phyloP scores from a whole-genome alignment of 768 basidiomycete genomes.

The Lanmaoa rubissima region DNA sequence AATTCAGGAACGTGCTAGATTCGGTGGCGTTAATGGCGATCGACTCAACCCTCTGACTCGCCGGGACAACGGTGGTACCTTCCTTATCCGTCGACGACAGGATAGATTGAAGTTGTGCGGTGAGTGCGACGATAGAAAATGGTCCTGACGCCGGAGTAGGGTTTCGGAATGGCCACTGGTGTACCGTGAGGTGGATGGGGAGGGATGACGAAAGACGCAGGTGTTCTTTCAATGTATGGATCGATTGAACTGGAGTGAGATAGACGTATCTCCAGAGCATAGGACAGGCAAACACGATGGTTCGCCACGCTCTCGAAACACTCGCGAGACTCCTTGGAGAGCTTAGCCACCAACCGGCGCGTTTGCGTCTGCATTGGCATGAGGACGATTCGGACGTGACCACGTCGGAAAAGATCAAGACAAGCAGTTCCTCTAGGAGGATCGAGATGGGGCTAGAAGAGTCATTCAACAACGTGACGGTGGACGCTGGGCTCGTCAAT shows the following conservation, averaged over 20 bases:
- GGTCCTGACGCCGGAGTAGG: slow-evolving; percentile 2
- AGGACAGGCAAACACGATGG: slow-evolving; percentile 16
- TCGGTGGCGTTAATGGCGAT: slow-evolving; percentile 17
- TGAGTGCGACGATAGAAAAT: slow-evolving; percentile 15
- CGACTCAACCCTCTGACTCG: slow-evolving; percentile 14
- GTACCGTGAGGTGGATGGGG: slow-evolving; percentile 13
- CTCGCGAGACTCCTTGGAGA: slow-evolving; percentile 15
- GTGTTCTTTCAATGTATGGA: slow-evolving; percentile 13
- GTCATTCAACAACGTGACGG: background rate
- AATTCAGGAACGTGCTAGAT: slow-evolving; percentile 16
- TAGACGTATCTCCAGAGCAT: slow-evolving; percentile 21
- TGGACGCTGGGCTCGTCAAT: background rate
- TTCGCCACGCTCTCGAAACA: slow-evolving; percentile 17
- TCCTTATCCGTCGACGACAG: slow-evolving; percentile 3
- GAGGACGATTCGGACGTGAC: slow-evolving; percentile 10
- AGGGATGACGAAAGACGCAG: slow-evolving; percentile 12
- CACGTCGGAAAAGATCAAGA: slow-evolving; percentile 21
- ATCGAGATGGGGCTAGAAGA: slow-evolving; percentile 3
- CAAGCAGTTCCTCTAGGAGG: slow-evolving; percentile 21
- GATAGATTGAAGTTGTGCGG: slow-evolving; percentile 16
- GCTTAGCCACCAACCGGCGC: background rate
- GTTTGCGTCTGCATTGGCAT: background rate
- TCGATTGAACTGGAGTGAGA: slow-evolving; percentile 14
- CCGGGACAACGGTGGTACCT: background rate
- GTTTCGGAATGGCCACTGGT: slow-evolving; percentile 22